Evolutionary conservation across 73 alveolate genomes (phyloP), one percentile per base, ranked within the genome.

Genomic region (Paramecium sexaurelia): DNA sequence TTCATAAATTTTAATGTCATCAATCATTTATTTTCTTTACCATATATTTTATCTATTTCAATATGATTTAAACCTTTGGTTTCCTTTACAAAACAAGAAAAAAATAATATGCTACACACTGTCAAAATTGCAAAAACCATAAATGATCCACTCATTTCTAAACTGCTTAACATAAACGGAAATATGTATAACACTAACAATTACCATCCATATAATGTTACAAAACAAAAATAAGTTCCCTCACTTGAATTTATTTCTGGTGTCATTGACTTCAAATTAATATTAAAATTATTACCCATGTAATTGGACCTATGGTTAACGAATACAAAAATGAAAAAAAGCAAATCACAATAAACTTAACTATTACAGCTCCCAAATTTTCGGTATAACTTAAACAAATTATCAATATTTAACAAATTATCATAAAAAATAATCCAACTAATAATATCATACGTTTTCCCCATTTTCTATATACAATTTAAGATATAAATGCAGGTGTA

Each of bases 231-330:
- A 7, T 71, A 37, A 71, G 86, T 71, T 71, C 86, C 86, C 32
- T 71, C 86, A 71, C 86, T 71, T 15, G 55, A 20, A 71, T 71
- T 71, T 32, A 71, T 71, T n/a, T 71, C 86, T 8, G 86, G 86
- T 10, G 86, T 71, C 86, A 71, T 71, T 7, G 57, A 32, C 86
- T 71, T n/a, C n/a, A n/a, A 32, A 32, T 1, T 66, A 32, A 11
- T 17, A 71, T 5, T 13, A 15, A 35, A 15, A 33, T 33, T 5
- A 71, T 33, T 71, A 71, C 86, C 86, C 86, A 71, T 4, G 57
- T 37, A 13, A 71, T 37, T 5, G 86, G 86, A 36, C 86, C 86
- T 33, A 71, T 3, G 32, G 86, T 71, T 15, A 32, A 36, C 7
- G 86, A 57, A 33, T 71, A 71, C 20, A 33, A 32, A 22, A 29